These are phyloP conservation scores for Rhododendron williamsianum DNA, from an alignment of 148 eudicot genomes.

Conservation along the genomic window DNA sequence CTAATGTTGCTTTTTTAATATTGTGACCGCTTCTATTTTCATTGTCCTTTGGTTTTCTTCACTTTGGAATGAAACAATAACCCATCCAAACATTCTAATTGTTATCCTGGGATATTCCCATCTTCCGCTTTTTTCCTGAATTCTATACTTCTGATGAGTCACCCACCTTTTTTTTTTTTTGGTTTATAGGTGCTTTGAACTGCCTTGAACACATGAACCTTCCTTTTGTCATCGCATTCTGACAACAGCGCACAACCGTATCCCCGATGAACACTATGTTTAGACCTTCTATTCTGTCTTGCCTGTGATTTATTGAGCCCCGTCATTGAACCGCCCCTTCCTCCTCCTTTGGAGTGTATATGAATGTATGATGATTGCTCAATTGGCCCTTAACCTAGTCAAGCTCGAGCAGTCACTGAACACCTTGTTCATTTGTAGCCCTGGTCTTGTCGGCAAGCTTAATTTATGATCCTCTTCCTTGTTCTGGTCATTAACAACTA, in stretches of 20 bases:
- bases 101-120: not conserved
- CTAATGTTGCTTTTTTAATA: no score
- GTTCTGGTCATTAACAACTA: not conserved
- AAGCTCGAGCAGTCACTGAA: not conserved
- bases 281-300: conserved; percentile 28
- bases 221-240: not conserved
- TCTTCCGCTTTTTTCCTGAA: not conserved
- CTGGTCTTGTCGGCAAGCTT: not conserved
- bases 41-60: not conserved
- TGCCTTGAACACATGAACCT: not conserved
- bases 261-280: conserved; percentile 97
- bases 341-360: not conserved
- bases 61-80: not conserved
- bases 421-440: not conserved
- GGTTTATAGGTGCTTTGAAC: not conserved
- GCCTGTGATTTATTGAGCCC: not conserved
- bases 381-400: not conserved
- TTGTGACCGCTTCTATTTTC: no score
- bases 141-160: not conserved
- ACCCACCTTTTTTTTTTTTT: not conserved
- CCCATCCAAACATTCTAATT: not conserved
- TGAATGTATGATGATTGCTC: not conserved
- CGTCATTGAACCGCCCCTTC: not conserved
- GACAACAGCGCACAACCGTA: conserved; percentile 59
- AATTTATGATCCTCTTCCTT: not conserved